Percentiles rank a stretch among this genome's conserved stretches.
Evolutionary conservation across 2,329 filamentous ascomycete genomes (phyloP).

Genomic region (Aspergillus tubingensis): DNA sequence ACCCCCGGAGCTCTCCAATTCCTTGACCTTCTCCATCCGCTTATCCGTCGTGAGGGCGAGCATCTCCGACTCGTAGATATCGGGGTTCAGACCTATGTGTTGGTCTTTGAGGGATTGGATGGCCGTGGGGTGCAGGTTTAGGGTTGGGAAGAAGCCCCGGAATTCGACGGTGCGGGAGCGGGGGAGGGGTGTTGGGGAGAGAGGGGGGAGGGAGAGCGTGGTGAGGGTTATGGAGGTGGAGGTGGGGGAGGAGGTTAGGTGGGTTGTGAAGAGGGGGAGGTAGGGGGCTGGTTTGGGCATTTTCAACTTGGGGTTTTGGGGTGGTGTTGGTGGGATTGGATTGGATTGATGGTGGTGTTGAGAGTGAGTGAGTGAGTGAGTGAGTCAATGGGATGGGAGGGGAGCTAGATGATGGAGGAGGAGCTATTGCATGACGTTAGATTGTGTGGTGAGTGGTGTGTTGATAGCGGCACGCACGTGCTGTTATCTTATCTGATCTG

Average conservation of each 20-base stretch:
- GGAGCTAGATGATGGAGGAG: neutral
- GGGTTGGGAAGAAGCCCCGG: slow-evolving; percentile 77
- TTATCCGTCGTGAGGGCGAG: slow-evolving; percentile 84
- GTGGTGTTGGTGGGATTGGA: neutral
- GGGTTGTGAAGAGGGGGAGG: slow-evolving; percentile 28
- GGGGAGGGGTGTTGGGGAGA: slow-evolving; percentile 26
- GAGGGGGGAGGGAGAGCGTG: slow-evolving; percentile 24
- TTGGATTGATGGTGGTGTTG: neutral
- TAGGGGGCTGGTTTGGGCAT: slow-evolving; percentile 29
- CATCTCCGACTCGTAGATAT: slow-evolving; percentile 72
- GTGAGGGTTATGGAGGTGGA: slow-evolving; percentile 31
- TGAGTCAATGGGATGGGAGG: neutral
- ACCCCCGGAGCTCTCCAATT: slow-evolving; percentile 69
- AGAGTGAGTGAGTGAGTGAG: no score
- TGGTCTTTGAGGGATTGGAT: slow-evolving; percentile 64
- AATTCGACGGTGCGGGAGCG: slow-evolving; percentile 70
- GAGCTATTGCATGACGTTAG: neutral
- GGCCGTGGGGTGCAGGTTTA: slow-evolving; percentile 66
- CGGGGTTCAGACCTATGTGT: slow-evolving; percentile 58
- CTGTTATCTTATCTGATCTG: slow-evolving; percentile 24
- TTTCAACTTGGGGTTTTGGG: slow-evolving; percentile 17
- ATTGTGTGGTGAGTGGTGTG: neutral
- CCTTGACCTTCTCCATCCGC: slow-evolving; percentile 78
- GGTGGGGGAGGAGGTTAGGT: slow-evolving; percentile 25
- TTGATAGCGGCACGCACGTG: slow-evolving; percentile 12